phyloP scores from a whole-genome alignment of 2,329 filamentous ascomycete species.

The Aureobasidium sp. region DNA sequence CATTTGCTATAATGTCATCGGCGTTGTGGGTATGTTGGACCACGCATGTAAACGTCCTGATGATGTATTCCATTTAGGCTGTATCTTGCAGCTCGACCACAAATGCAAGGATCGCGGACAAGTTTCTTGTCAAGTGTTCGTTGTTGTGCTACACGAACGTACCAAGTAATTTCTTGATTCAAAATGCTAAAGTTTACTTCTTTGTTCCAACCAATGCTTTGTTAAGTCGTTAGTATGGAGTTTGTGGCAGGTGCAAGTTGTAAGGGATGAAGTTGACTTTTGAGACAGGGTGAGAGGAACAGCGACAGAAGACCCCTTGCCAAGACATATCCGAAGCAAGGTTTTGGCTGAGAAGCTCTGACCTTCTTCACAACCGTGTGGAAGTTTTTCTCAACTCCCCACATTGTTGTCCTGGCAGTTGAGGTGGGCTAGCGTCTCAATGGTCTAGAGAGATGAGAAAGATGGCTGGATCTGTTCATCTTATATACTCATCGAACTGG shows the following conservation, averaged over 20 bases:
- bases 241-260: background rate
- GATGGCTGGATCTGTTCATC: conserved; percentile 1
- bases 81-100: background rate
- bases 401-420: background rate
- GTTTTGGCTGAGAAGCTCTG: conserved; percentile 7
- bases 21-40: background rate
- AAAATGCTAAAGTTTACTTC: too few relatives aligned
- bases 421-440: conserved; percentile 2
- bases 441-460: conserved; percentile 5
- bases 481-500: background rate
- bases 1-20: background rate
- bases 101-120: background rate
- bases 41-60: background rate
- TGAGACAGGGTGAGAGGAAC: background rate
- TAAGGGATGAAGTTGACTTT: background rate
- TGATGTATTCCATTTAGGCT: background rate
- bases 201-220: too few relatives aligned
- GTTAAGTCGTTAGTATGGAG: too few relatives aligned
- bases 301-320: background rate
- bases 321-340: background rate
- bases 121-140: background rate
- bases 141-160: too few relatives aligned
- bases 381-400: background rate
- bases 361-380: background rate
- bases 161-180: too few relatives aligned